phyloP scores from a whole-genome alignment of 2,329 filamentous ascomycete genomes.

The Aspergillus vadensis region DNA sequence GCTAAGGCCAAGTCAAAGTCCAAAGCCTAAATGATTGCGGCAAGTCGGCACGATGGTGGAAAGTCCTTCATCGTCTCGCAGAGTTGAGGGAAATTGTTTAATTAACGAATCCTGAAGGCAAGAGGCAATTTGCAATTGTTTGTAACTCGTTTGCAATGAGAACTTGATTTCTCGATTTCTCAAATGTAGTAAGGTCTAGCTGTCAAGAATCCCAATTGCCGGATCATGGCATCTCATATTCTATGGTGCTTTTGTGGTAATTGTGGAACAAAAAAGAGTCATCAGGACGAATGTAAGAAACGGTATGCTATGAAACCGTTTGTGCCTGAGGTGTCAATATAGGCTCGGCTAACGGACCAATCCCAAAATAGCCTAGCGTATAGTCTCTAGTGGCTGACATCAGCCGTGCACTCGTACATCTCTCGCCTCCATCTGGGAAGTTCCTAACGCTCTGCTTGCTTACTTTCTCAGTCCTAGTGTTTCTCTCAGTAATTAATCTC shows the following conservation, averaged over 20 bases:
- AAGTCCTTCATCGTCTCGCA: not conserved
- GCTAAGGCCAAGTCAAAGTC: not conserved
- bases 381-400: conserved; percentile 3
- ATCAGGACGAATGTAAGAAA: no score
- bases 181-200: not conserved
- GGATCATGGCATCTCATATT: no score
- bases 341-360: no score
- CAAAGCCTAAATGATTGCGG: not conserved
- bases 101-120: not conserved
- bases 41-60: not conserved
- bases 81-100: not conserved
- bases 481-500: not conserved
- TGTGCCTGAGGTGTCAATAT: no score
- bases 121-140: not conserved
- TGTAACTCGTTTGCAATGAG: not conserved
- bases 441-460: not conserved
- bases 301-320: no score
- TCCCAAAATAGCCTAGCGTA: no score
- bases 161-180: not conserved
- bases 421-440: no score
- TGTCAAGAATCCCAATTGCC: not conserved
- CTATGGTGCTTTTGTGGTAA: no score
- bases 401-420: conserved; percentile 1
- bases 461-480: not conserved
- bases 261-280: no score